These are phyloP conservation scores for Macrocystidia cucumis DNA, from an alignment of 1,284 basidiomycete genomes.

Conservation along the genomic window DNA sequence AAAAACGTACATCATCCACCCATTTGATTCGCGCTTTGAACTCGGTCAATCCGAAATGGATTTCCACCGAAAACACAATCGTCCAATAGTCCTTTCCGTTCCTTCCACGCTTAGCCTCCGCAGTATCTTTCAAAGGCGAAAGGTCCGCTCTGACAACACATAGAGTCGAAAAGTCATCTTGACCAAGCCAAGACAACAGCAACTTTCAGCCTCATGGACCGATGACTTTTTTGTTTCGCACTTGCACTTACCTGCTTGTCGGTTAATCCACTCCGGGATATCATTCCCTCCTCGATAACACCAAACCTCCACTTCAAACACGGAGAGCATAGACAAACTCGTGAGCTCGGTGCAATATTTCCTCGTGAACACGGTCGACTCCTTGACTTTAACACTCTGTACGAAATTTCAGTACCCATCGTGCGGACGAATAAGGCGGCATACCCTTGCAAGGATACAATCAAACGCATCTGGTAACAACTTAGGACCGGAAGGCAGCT, in stretches of 20 bases:
- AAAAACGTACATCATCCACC: slow-evolving; percentile 57
- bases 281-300: slow-evolving; percentile 64
- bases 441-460: slow-evolving; percentile 62
- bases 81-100: slow-evolving; percentile 70
- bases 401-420: slow-evolving; percentile 6
- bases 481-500: slow-evolving; percentile 67
- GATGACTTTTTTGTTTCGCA: background rate
- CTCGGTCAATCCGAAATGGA: slow-evolving; percentile 74
- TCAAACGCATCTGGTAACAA: slow-evolving; percentile 73
- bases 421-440: slow-evolving; percentile 11
- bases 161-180: slow-evolving; percentile 68
- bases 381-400: slow-evolving; percentile 66
- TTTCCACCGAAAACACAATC: slow-evolving; percentile 74
- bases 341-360: slow-evolving; percentile 79
- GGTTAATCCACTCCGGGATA: slow-evolving; percentile 65
- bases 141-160: slow-evolving; percentile 71
- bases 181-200: background rate
- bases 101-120: slow-evolving; percentile 53
- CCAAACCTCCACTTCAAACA: slow-evolving; percentile 78
- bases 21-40: slow-evolving; percentile 76
- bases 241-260: slow-evolving; percentile 38
- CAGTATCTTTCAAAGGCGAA: slow-evolving; percentile 60
- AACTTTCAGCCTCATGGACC: too few relatives aligned
- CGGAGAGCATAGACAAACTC: slow-evolving; percentile 60
- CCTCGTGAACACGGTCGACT: slow-evolving; percentile 69